These are phyloP conservation scores for Acanthamoeba royreba DNA, from an alignment of 208 protist species.

Conservation along the genomic window DNA sequence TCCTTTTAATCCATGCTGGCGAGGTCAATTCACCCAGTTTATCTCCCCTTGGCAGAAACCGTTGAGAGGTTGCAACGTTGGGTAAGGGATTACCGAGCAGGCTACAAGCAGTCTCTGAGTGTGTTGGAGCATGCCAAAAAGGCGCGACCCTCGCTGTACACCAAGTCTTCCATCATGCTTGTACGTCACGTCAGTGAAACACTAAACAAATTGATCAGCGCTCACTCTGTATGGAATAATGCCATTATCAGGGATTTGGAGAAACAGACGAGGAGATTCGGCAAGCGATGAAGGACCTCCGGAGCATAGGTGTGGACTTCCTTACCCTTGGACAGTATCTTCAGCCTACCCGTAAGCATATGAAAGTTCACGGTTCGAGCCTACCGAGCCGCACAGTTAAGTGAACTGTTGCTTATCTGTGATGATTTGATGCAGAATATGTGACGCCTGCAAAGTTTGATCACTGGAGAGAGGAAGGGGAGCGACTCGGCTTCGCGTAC, in stretches of 20 bases:
- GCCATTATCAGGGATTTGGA: conserved; percentile 83
- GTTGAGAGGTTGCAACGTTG: conserved; percentile 49
- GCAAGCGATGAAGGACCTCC: conserved; percentile 92
- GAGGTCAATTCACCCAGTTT: not conserved
- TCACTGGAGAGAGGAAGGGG: conserved; percentile 90
- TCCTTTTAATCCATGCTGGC: not conserved
- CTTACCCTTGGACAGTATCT: conserved; percentile 97
- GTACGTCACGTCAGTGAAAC: not conserved
- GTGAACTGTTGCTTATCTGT: not conserved
- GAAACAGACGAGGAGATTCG: conserved; percentile 94
- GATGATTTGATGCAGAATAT: conserved; percentile 72
- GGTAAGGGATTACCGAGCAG: conserved; percentile 93
- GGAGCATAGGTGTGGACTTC: conserved; percentile 88
- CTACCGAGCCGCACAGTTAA: not conserved
- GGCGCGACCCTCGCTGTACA: conserved; percentile 82
- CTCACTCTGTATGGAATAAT: not conserved
- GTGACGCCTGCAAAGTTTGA: conserved; percentile 95
- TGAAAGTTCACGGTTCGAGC: conserved; percentile 89
- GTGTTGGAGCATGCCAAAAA: conserved; percentile 89
- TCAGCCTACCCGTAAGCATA: conserved; percentile 92
- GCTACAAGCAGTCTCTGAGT: conserved; percentile 92
- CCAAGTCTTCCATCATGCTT: conserved; percentile 98
- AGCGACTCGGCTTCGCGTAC: conserved; percentile 94
- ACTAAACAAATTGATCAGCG: not conserved
- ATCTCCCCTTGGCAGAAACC: conserved; percentile 51